Conservation (phyloP, 768 basidiomycete species). For the Postia placenta region DNA sequence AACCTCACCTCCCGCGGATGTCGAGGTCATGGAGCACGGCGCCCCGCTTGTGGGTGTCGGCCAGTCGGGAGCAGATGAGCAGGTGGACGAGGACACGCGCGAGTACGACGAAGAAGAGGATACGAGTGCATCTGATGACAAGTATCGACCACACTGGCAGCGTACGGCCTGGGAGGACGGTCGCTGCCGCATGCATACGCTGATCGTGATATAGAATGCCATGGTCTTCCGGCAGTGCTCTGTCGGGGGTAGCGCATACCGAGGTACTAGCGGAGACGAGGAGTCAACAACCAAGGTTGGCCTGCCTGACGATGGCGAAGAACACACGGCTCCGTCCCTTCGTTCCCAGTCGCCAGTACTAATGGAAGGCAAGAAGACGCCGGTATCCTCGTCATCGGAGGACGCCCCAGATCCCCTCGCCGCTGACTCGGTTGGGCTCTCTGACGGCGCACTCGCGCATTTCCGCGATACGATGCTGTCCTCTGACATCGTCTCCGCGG, state of each 20-base stretch:
- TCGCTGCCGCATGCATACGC: constrained; percentile 76
- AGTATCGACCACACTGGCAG: constrained; percentile 53
- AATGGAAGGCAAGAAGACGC: constrained; percentile 23
- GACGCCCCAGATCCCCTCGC: constrained; percentile 19
- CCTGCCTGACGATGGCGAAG: constrained; percentile 15
- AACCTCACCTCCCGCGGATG: constrained; percentile 18
- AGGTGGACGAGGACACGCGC: constrained; percentile 17
- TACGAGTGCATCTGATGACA: constrained; percentile 14
- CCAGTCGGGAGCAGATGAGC: constrained; percentile 1
- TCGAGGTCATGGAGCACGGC: constrained; percentile 14
- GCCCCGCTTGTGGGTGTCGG: constrained; percentile 28
- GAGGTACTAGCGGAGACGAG: constrained; percentile 49
- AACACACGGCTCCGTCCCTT: constrained; percentile 3
- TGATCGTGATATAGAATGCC: constrained; percentile 64
- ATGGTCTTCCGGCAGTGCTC: constrained; percentile 96
- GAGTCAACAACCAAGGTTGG: neutral
- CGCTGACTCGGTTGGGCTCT: constrained; percentile 25
- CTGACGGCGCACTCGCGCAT: constrained; percentile 40
- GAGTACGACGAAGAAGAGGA: constrained; percentile 41
- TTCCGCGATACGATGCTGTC: constrained; percentile 62
- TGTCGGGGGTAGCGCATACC: constrained; percentile 78
- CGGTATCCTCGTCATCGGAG: constrained; percentile 23
- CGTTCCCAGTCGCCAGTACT: neutral
- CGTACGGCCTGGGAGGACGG: constrained; percentile 81
- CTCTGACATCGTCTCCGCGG: constrained; percentile 56